Conservation (phyloP, 2,329 filamentous ascomycete species). For the Hirsutella rhossiliensis region DNA sequence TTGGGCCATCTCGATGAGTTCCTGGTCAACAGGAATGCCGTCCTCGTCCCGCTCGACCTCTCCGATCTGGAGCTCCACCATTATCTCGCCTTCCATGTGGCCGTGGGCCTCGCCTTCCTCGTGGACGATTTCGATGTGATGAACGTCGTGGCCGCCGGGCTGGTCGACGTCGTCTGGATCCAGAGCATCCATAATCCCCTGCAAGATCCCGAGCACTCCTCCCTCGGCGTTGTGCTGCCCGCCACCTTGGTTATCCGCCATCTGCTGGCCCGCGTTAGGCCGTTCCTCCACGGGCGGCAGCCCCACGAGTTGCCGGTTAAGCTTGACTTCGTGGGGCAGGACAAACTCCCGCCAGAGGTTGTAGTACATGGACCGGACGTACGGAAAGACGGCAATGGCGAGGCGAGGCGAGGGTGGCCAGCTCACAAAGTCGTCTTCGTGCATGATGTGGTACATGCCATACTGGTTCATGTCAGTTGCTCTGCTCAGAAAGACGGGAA, state of each 20-base stretch:
- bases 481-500: not conserved
- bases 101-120: slow-evolving; percentile 11
- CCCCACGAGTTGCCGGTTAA: slow-evolving; percentile 34
- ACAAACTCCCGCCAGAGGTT: slow-evolving; percentile 34
- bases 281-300: slow-evolving; percentile 18
- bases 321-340: slow-evolving; percentile 31
- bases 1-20: not conserved
- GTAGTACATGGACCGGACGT: slow-evolving; percentile 31
- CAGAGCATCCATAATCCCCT: slow-evolving; percentile 23
- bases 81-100: not conserved
- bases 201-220: slow-evolving; percentile 22
- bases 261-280: slow-evolving; percentile 9
- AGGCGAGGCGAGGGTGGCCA: slow-evolving; percentile 44
- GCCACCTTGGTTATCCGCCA: slow-evolving; percentile 7
- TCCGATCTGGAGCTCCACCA: not conserved
- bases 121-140: not conserved
- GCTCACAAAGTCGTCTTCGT: slow-evolving; percentile 29
- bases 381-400: slow-evolving; percentile 37
- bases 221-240: slow-evolving; percentile 13
- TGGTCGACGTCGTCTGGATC: slow-evolving; percentile 20
- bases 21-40: slow-evolving; percentile 1
- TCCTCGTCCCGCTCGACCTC: not conserved
- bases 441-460: slow-evolving; percentile 30
- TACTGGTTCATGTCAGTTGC: slow-evolving; percentile 24
- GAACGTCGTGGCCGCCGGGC: slow-evolving; percentile 7